Conservation (phyloP, 306 rosid species). For the Morella rubra region DNA sequence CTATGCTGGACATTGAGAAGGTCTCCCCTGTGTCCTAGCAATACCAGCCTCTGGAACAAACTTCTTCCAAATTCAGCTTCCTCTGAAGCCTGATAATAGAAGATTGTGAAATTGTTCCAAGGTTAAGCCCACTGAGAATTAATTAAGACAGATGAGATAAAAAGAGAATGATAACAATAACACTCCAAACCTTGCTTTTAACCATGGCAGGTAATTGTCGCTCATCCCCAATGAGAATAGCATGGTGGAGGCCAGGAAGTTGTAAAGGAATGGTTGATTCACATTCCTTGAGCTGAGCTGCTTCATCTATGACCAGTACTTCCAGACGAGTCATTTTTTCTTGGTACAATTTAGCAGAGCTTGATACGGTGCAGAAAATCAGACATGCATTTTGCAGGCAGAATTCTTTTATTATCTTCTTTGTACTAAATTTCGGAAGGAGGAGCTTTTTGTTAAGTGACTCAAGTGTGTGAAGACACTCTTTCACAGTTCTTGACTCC, state of each 20-base stretch:
- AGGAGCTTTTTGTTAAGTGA: conserved; percentile 28
- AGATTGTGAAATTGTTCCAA: not conserved
- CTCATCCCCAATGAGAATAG: conserved; percentile 46
- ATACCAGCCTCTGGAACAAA: conserved; percentile 38
- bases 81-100: conserved; percentile 16
- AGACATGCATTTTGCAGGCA: conserved; percentile 46
- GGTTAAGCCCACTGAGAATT: not conserved
- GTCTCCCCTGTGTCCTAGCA: conserved; percentile 31
- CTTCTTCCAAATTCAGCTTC: conserved; percentile 39
- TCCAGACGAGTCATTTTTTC: conserved; percentile 14
- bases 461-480: conserved; percentile 22
- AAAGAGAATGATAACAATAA: not conserved
- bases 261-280: conserved; percentile 46
- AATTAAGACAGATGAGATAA: not conserved
- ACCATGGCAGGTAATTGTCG: conserved; percentile 42
- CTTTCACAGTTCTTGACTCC: conserved; percentile 7
- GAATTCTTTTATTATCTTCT: conserved; percentile 3
- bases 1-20: conserved; percentile 41
- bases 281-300: conserved; percentile 45
- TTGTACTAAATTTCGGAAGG: not conserved
- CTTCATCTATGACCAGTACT: conserved; percentile 40
- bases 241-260: conserved; percentile 33
- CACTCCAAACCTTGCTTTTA: conserved; percentile 31
- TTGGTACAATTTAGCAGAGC: conserved; percentile 24
- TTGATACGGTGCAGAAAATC: conserved; percentile 49